Evolutionary conservation across 768 basidiomycete genomes (phyloP).

Genomic region (Amanita pallidorosea): DNA sequence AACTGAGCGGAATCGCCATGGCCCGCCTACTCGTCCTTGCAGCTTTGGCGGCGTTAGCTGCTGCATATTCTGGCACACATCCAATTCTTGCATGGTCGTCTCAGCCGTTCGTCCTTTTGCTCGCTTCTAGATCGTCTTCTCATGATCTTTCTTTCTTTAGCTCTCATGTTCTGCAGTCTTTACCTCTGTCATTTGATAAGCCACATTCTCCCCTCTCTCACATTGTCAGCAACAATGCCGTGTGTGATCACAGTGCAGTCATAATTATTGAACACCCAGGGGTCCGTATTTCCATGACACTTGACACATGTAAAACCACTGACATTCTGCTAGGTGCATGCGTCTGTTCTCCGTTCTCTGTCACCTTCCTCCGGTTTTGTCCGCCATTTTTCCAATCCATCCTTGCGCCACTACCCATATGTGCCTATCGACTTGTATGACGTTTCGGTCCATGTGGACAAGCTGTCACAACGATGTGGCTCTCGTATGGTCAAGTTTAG

Average conservation of each 20-base stretch:
- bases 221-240: constrained; percentile 30
- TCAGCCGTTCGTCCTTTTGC: constrained; percentile 29
- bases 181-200: constrained; percentile 24
- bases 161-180: constrained; percentile 32
- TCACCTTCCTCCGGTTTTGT: constrained; percentile 39
- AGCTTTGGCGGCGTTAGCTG: constrained; percentile 32
- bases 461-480: constrained; percentile 41
- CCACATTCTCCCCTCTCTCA: constrained; percentile 29
- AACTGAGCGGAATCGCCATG: constrained; percentile 8
- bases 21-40: constrained; percentile 30
- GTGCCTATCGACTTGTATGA: constrained; percentile 23
- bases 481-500: constrained; percentile 34
- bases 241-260: constrained; percentile 59
- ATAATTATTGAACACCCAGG: constrained; percentile 64
- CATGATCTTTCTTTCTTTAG: constrained; percentile 18
- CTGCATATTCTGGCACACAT: constrained; percentile 50
- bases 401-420: constrained; percentile 54
- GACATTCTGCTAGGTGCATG: constrained; percentile 42
- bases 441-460: constrained; percentile 26
- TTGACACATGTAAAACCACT: not conserved
- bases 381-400: constrained; percentile 37
- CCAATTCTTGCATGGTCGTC: constrained; percentile 71
- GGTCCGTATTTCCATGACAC: constrained; percentile 26
- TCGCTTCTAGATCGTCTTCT: not conserved
- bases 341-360: constrained; percentile 63